phyloP scores from a whole-genome alignment of 2,329 filamentous ascomycete species.

The Ophiostoma sp. region DNA sequence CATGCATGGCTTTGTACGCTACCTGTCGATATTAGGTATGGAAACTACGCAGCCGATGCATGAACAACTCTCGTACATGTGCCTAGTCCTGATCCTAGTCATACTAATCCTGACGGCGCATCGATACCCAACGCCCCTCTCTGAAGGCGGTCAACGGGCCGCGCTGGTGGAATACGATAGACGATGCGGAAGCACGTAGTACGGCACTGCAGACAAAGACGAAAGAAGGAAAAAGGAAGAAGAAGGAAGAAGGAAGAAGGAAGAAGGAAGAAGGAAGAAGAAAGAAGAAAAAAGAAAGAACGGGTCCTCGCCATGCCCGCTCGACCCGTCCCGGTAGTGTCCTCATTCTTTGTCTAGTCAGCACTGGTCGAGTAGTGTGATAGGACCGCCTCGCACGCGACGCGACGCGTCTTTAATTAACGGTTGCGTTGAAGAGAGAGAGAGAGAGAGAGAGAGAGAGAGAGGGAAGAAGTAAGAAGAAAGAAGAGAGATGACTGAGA shows the following conservation, averaged over 20 bases:
- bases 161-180: background rate
- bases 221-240: too few relatives aligned
- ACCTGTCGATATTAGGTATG: background rate
- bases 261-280: background rate
- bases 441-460: background rate
- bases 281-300: background rate
- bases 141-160: background rate
- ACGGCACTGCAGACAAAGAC: too few relatives aligned
- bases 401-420: background rate
- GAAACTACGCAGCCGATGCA: conserved; percentile 1
- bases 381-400: background rate
- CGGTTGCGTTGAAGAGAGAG: background rate
- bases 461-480: background rate
- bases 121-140: conserved; percentile 5
- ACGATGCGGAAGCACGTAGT: too few relatives aligned
- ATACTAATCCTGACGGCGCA: background rate
- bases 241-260: background rate
- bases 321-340: conserved; percentile 6
- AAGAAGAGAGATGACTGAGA: background rate
- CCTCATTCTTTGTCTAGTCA: conserved; percentile 13
- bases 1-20: background rate
- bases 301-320: conserved; percentile 1
- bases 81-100: background rate
- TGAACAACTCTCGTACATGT: background rate
- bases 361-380: background rate